A percentile compares a stretch with the other conserved stretches of the same genome.
Evolutionary conservation across 2,329 filamentous ascomycete genomes (phyloP).

Genomic region (Arthroderma uncinatum): DNA sequence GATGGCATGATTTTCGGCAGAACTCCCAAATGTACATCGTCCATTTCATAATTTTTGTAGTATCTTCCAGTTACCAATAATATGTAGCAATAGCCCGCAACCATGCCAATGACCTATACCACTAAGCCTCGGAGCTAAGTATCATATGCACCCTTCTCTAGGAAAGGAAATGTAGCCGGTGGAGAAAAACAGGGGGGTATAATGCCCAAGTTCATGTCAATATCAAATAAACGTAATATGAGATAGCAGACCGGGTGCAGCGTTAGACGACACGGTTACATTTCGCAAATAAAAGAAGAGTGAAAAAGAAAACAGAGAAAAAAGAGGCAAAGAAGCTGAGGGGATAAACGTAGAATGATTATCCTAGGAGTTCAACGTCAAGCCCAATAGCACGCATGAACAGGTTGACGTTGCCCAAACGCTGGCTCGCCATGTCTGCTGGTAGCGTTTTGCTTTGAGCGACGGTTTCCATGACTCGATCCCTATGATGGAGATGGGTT

Average conservation of each 20-base stretch:
- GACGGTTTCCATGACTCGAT: constrained; percentile 94
- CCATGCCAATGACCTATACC: background rate
- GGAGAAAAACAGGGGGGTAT: background rate
- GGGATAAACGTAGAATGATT: constrained; percentile 12
- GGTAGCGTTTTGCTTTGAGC: constrained; percentile 79
- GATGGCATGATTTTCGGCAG: no score
- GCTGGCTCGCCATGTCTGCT: constrained; percentile 68
- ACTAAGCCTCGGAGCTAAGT: background rate
- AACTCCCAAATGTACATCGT: background rate
- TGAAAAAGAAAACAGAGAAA: background rate
- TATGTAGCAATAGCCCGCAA: background rate
- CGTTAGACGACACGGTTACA: background rate
- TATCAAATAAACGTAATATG: background rate
- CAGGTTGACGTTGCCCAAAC: constrained; percentile 84
- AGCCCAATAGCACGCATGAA: constrained; percentile 99
- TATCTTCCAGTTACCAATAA: background rate
- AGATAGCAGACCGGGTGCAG: background rate
- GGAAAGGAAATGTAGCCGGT: background rate
- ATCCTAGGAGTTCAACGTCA: constrained; percentile 70
- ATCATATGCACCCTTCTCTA: background rate
- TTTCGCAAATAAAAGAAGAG: background rate
- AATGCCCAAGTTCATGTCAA: background rate
- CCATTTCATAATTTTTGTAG: background rate
- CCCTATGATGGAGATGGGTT: constrained; percentile 33
- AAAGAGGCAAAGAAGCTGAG: background rate